Percentiles rank a stretch among this genome's conserved stretches.
These are phyloP conservation scores for Lycium ferocissimum DNA, from an alignment of 257 asterid genomes.

Conservation along the genomic window DNA sequence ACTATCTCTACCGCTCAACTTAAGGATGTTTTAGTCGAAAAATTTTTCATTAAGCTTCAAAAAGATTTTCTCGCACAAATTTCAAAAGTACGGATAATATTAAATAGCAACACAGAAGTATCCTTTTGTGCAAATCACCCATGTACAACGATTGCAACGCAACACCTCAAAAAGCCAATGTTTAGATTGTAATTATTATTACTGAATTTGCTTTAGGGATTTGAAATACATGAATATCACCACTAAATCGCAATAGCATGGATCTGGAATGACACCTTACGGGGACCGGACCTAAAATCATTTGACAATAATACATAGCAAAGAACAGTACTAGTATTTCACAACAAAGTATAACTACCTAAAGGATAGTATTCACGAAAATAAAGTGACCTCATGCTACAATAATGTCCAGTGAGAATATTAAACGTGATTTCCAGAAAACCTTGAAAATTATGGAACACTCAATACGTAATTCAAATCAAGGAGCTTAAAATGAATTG, in stretches of 20 bases:
- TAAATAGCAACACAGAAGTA: no score
- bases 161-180: no score
- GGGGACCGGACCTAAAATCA: background rate
- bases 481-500: slow-evolving; percentile 4
- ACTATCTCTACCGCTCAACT: no score
- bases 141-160: no score
- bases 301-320: background rate
- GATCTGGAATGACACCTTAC: slow-evolving; percentile 5
- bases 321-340: background rate
- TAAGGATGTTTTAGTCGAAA: no score
- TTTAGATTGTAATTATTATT: background rate
- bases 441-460: background rate
- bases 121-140: no score
- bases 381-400: no score
- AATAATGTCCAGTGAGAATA: background rate
- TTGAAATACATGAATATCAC: background rate
- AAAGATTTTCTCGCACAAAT: no score
- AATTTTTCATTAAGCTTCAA: no score
- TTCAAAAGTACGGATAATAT: no score
- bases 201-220: background rate
- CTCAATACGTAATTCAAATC: background rate
- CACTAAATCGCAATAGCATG: background rate
- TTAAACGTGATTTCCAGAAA: background rate
- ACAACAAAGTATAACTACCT: background rate
- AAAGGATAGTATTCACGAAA: no score